These are phyloP conservation scores for Tuber aestivum DNA, from an alignment of 495 filamentous ascomycete species.

Conservation along the genomic window DNA sequence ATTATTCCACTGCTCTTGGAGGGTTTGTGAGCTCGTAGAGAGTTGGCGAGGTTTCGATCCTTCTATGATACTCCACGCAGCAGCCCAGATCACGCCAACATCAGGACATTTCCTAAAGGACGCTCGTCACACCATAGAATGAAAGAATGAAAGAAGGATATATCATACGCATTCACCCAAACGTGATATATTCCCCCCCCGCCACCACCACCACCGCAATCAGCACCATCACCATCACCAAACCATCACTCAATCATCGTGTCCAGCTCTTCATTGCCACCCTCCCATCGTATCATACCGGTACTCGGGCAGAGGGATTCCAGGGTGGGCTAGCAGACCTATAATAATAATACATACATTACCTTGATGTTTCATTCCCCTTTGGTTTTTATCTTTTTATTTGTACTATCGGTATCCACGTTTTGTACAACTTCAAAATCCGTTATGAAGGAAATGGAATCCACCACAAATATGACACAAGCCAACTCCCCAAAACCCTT, in stretches of 20 bases:
- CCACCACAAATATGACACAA: background rate
- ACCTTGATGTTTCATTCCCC: background rate
- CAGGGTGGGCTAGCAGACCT: background rate
- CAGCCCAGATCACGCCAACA: too few species aligned
- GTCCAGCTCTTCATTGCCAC: background rate
- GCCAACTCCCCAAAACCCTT: background rate
- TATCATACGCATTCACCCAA: background rate
- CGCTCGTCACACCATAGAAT: too few species aligned
- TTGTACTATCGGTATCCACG: background rate
- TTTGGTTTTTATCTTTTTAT: background rate
- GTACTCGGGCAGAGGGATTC: too few species aligned
- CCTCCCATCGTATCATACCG: too few species aligned
- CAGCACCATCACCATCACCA: conserved; percentile 7
- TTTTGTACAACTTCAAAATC: background rate
- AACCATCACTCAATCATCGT: background rate
- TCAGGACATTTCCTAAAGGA: too few species aligned
- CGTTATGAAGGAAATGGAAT: background rate
- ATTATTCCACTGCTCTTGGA: too few species aligned
- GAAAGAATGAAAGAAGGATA: background rate
- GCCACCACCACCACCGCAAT: background rate
- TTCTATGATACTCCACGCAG: too few species aligned
- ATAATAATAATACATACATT: background rate
- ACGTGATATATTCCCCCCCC: background rate
- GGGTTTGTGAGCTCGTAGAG: too few species aligned
- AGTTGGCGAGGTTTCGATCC: too few species aligned